phyloP scores from a whole-genome alignment of 495 filamentous ascomycete species.

The Aspergillus coremiiformis region DNA sequence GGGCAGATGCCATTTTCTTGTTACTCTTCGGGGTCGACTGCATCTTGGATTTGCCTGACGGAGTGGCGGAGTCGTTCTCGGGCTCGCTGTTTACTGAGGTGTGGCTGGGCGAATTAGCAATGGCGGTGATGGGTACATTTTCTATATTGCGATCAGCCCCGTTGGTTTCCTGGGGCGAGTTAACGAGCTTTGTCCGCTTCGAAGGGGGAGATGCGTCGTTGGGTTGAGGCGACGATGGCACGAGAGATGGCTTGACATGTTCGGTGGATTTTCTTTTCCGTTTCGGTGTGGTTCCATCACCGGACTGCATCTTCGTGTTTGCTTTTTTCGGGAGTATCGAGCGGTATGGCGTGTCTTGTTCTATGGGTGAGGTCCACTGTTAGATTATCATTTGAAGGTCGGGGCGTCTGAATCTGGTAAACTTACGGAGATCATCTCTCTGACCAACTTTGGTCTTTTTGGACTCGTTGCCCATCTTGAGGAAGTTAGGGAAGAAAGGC shows the following conservation, averaged over 20 bases:
- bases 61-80: not conserved
- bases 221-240: not conserved
- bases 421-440: conserved; percentile 6
- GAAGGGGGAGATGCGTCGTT: not conserved
- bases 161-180: not conserved
- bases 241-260: not conserved
- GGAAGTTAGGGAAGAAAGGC: not conserved
- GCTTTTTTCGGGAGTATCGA: conserved; percentile 5
- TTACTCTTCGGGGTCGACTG: not conserved
- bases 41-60: not conserved
- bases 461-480: conserved; percentile 9
- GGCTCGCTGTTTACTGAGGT: not conserved
- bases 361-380: not conserved
- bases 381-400: not conserved
- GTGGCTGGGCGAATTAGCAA: not conserved
- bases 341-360: not conserved
- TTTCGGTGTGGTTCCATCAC: not conserved
- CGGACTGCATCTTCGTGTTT: not conserved
- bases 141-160: not conserved
- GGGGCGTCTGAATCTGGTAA: not conserved
- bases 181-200: conserved; percentile 6
- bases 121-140: not conserved
- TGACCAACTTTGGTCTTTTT: not conserved
- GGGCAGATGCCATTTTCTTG: not conserved
- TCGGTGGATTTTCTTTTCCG: conserved; percentile 7